Evolutionary conservation across 2,329 filamentous ascomycete species (phyloP).

Genomic region (Monosporascus ibericus): DNA sequence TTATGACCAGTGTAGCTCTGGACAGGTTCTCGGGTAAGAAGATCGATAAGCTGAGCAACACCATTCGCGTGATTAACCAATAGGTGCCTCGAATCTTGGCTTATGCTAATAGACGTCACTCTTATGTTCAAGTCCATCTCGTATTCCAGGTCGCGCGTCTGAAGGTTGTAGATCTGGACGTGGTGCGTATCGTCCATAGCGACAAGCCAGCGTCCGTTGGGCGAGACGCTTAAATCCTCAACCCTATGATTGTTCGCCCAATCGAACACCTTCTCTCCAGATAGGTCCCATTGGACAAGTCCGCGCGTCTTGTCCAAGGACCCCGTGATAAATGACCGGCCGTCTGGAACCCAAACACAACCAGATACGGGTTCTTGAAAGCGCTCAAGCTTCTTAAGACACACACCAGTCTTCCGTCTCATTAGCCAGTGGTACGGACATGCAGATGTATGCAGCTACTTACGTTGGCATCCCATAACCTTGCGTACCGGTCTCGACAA

Average conservation of each 20-base stretch:
- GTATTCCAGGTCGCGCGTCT: slow-evolving; percentile 68
- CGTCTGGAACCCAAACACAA: slow-evolving; percentile 82
- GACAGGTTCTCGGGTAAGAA: slow-evolving; percentile 64
- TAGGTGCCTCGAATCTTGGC: slow-evolving; percentile 71
- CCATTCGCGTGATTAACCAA: slow-evolving; percentile 77
- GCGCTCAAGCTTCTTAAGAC: slow-evolving; percentile 58
- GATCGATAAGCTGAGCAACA: slow-evolving; percentile 71
- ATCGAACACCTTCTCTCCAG: slow-evolving; percentile 55
- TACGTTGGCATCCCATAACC: slow-evolving; percentile 69
- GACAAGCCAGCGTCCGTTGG: slow-evolving; percentile 73
- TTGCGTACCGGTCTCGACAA: slow-evolving; percentile 64
- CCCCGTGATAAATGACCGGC: slow-evolving; percentile 70
- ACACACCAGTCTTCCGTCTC: slow-evolving; percentile 49
- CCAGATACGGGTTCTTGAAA: slow-evolving; percentile 83
- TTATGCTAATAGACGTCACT: slow-evolving; percentile 75
- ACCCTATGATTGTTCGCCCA: slow-evolving; percentile 70
- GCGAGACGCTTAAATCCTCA: slow-evolving; percentile 78
- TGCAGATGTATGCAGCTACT: slow-evolving; percentile 22
- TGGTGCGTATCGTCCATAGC: slow-evolving; percentile 65
- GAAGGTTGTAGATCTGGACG: slow-evolving; percentile 77
- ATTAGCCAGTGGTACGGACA: slow-evolving; percentile 9
- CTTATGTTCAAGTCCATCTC: slow-evolving; percentile 63
- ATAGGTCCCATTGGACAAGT: slow-evolving; percentile 64
- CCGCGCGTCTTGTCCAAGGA: slow-evolving; percentile 63
- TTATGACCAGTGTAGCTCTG: slow-evolving; percentile 70